phyloP scores from a whole-genome alignment of 352 stramenopile species.

The Pythium biforme region DNA sequence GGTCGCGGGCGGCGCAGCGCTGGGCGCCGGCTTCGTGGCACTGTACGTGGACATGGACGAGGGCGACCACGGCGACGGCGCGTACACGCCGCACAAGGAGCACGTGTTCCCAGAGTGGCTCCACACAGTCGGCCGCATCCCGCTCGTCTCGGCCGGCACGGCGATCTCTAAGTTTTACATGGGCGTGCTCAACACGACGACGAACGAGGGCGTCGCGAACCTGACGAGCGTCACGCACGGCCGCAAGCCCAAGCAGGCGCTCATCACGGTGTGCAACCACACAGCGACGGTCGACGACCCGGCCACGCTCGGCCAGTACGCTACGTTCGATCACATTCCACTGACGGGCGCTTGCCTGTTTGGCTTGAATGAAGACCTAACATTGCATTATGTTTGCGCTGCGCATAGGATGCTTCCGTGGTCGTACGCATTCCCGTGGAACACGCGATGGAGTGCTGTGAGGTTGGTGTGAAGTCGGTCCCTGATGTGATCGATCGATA shows the following conservation, averaged over 20 bases:
- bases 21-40: constrained; percentile 26
- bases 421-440: constrained; percentile 53
- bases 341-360: neutral
- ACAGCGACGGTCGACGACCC: constrained; percentile 82
- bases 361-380: neutral
- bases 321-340: constrained; percentile 4
- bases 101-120: constrained; percentile 69
- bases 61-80: constrained; percentile 52
- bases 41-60: constrained; percentile 65
- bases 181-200: constrained; percentile 47
- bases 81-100: constrained; percentile 30
- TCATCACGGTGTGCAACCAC: constrained; percentile 88
- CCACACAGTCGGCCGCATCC: constrained; percentile 50
- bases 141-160: constrained; percentile 51
- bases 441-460: constrained; percentile 70
- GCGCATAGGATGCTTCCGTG: constrained; percentile 69
- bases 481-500: neutral
- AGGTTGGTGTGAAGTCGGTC: constrained; percentile 36
- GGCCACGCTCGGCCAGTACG: constrained; percentile 60
- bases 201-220: constrained; percentile 41
- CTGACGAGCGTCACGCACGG: constrained; percentile 42
- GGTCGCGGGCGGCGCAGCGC: constrained; percentile 12
- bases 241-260: constrained; percentile 41
- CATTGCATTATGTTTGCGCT: neutral
- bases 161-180: constrained; percentile 60